phyloP scores from a whole-genome alignment of 148 eudicot genomes.

The Dysphania ambrosioides region DNA sequence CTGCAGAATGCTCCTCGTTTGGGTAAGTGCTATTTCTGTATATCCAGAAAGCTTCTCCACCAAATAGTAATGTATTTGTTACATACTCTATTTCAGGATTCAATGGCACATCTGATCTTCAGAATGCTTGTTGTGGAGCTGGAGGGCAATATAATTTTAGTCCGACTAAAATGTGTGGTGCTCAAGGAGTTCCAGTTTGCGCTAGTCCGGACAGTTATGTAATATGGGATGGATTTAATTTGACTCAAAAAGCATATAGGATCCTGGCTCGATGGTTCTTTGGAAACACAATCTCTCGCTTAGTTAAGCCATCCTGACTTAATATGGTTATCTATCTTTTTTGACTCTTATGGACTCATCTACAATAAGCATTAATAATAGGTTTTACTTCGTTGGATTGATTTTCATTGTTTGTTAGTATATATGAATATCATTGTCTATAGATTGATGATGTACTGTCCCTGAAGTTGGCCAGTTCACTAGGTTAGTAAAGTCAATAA shows the following conservation, averaged over 20 bases:
- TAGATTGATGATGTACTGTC: too few relatives aligned
- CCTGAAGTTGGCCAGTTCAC: too few relatives aligned
- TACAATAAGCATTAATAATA: too few relatives aligned
- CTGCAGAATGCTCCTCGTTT: slow-evolving; percentile 11
- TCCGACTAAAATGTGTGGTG: slow-evolving; percentile 24
- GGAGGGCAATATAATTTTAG: slow-evolving; percentile 19
- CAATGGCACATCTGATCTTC: slow-evolving; percentile 15
- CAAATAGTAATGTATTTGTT: not conserved
- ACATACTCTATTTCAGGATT: slow-evolving; percentile 19
- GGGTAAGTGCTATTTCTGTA: slow-evolving; percentile 5
- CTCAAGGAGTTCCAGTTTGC: slow-evolving; percentile 23
- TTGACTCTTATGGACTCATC: not conserved
- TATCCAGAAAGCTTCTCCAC: not conserved
- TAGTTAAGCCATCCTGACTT: not conserved
- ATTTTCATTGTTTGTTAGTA: too few relatives aligned
- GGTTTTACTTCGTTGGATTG: too few relatives aligned
- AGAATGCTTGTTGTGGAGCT: slow-evolving; percentile 21
- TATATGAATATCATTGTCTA: too few relatives aligned
- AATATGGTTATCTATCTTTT: not conserved
- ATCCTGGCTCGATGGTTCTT: slow-evolving; percentile 21
- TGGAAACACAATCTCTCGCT: slow-evolving; percentile 8
- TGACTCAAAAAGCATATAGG: slow-evolving; percentile 27
- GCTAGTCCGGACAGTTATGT: slow-evolving; percentile 26
- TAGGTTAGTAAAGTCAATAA: too few relatives aligned
- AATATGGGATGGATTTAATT: slow-evolving; percentile 30